Percentiles rank a stretch among this genome's conserved stretches.
Evolutionary conservation across 306 rosid genomes (phyloP).

Genomic region (Medicago ruthenica): DNA sequence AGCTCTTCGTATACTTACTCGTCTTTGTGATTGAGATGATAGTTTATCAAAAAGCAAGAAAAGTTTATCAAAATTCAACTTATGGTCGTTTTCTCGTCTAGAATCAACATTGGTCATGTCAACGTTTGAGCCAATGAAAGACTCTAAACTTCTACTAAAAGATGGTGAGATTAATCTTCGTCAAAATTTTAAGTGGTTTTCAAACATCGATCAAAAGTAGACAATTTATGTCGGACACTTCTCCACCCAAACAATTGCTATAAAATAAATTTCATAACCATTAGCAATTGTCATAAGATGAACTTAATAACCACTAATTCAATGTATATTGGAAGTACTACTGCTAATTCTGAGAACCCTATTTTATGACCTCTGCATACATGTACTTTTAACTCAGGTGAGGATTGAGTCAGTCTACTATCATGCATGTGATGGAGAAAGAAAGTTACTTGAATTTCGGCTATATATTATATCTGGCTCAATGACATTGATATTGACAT

Average conservation of each 20-base stretch:
- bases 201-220: neutral
- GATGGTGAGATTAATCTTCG: neutral
- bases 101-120: neutral
- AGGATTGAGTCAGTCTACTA: neutral
- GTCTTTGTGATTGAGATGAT: neutral
- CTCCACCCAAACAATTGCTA: no score
- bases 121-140: neutral
- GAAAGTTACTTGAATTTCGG: neutral
- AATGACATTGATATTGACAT: conserved; percentile 15
- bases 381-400: neutral
- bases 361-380: conserved; percentile 12
- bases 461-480: neutral
- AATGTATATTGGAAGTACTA: neutral
- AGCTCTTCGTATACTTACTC: neutral
- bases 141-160: neutral
- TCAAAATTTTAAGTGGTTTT: neutral
- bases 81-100: neutral
- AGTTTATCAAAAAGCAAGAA: neutral
- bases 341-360: neutral
- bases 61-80: no score
- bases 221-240: no score
- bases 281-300: no score
- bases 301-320: no score
- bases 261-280: no score
- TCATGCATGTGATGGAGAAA: conserved; percentile 13